Percentiles rank a stretch among this genome's conserved stretches.
phyloP scores from a whole-genome alignment of 1,284 basidiomycete genomes.

The Cutaneotrichosporon sp. region DNA sequence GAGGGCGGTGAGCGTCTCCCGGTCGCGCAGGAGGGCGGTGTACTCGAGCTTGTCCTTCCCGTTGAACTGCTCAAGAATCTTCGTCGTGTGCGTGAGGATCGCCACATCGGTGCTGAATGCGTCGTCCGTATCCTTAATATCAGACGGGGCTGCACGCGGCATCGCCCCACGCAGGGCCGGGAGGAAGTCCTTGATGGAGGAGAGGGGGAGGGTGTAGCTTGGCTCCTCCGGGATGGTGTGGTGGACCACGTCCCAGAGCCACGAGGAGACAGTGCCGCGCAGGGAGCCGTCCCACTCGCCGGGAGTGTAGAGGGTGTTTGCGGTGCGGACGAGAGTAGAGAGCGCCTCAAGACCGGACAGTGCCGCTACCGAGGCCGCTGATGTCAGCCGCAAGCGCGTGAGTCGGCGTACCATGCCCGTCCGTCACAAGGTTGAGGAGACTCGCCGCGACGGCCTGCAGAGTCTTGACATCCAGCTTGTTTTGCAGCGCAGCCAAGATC shows the following conservation, averaged over 20 bases:
- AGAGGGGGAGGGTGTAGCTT: background rate
- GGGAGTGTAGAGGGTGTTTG: slow-evolving; percentile 2
- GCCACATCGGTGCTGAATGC: slow-evolving; percentile 6
- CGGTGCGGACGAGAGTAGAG: background rate
- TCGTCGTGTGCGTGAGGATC: slow-evolving; percentile 9
- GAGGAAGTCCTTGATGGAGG: slow-evolving; percentile 9
- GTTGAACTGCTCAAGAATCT: slow-evolving; percentile 14
- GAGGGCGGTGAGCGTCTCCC: slow-evolving; percentile 8
- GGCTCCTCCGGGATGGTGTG: background rate
- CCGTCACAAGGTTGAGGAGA: slow-evolving; percentile 39
- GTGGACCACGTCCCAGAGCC: slow-evolving; percentile 11
- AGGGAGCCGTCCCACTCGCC: background rate
- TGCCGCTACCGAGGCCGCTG: background rate
- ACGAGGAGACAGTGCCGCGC: background rate
- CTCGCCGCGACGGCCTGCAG: slow-evolving; percentile 32
- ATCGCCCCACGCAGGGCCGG: background rate
- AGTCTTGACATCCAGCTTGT: background rate
- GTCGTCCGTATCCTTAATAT: slow-evolving; percentile 6
- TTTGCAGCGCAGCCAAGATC: background rate
- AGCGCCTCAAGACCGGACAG: background rate
- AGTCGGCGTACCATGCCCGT: slow-evolving; percentile 34
- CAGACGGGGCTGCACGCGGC: background rate
- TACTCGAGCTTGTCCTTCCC: slow-evolving; percentile 16
- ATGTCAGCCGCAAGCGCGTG: background rate
- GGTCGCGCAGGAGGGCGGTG: slow-evolving; percentile 6